Conservation (phyloP, 306 rosid genomes). For the Citrullus mucosospermus region DNA sequence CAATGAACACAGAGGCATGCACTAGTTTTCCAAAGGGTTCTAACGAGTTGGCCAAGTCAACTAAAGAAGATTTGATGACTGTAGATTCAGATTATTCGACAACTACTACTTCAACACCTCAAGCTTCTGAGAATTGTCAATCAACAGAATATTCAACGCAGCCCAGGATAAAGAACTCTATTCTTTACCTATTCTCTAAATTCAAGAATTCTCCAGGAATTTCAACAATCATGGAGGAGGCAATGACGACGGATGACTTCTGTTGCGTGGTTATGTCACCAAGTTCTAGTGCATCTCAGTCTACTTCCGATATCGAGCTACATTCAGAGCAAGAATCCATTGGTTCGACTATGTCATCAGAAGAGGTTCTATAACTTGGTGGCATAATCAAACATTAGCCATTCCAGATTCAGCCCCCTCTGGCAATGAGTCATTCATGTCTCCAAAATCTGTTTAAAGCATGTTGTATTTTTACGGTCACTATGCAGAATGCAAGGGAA, state of each 20-base stretch:
- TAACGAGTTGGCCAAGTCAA: conserved; percentile 1
- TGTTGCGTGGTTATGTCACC: conserved; percentile 16
- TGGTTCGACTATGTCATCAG: not conserved
- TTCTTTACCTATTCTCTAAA: conserved; percentile 44
- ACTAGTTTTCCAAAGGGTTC: conserved; percentile 11
- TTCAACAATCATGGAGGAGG: conserved; percentile 20
- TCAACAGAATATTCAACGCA: conserved; percentile 10
- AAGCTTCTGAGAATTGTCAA: conserved; percentile 4
- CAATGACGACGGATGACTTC: conserved; percentile 6
- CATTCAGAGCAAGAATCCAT: conserved; percentile 17
- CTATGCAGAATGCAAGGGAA: not conserved
- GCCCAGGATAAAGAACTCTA: conserved; percentile 19
- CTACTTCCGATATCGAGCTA: not conserved
- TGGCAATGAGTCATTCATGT: not conserved
- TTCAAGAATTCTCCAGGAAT: conserved; percentile 15
- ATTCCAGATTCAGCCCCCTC: not conserved
- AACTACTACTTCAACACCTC: not conserved
- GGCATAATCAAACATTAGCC: not conserved
- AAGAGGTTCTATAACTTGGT: not conserved
- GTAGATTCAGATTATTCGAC: conserved; percentile 32
- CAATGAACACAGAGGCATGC: conserved; percentile 16
- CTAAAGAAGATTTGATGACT: conserved; percentile 10
- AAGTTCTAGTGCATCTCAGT: conserved; percentile 17
- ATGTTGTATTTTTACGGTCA: not conserved
- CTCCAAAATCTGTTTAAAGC: not conserved